Conservation (phyloP, 495 filamentous ascomycete genomes). For the Tuber brumale region DNA sequence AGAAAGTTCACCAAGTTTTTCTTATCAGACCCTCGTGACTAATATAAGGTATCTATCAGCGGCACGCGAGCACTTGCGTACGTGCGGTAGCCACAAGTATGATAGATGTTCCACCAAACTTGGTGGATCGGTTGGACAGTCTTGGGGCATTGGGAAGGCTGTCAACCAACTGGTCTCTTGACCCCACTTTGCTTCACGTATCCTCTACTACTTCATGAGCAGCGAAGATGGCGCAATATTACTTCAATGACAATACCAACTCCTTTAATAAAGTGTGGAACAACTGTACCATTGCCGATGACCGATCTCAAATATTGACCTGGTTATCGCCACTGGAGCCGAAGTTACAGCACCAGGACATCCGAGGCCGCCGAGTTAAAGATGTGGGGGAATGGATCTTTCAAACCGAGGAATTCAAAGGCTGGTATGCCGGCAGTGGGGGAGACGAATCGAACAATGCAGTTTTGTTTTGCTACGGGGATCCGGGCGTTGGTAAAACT, state of each 20-base stretch:
- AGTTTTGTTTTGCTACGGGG: neutral
- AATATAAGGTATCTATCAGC: no score
- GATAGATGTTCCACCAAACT: neutral
- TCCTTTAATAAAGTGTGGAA: neutral
- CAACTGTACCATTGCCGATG: neutral
- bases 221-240: neutral
- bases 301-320: neutral
- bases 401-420: neutral
- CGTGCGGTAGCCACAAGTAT: no score
- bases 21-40: no score
- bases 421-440: neutral
- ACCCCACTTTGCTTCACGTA: neutral
- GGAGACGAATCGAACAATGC: neutral
- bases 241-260: neutral
- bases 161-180: neutral
- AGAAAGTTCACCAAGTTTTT: no score
- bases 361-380: neutral
- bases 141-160: neutral
- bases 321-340: neutral
- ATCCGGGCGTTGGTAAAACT: neutral
- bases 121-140: neutral
- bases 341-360: neutral
- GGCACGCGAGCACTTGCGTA: no score
- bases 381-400: neutral
- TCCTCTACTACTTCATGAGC: neutral